A percentile compares a stretch with the other conserved stretches of the same genome.
phyloP scores from a whole-genome alignment of 805 yeast genomes.

The Wickerhamomyces xylosicus region DNA sequence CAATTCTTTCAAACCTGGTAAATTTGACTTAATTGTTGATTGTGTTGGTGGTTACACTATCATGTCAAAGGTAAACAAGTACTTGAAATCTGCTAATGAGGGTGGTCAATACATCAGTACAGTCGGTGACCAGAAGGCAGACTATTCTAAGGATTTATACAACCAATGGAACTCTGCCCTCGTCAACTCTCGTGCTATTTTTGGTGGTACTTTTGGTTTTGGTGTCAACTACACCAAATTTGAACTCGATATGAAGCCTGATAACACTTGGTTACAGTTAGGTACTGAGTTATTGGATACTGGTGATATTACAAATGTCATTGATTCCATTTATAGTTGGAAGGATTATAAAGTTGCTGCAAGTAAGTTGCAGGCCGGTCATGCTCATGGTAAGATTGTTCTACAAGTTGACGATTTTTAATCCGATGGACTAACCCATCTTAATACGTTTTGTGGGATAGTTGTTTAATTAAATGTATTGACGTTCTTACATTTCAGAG shows the following conservation, averaged over 20 bases:
- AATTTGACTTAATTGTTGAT: constrained; percentile 61
- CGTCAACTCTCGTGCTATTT: constrained; percentile 24
- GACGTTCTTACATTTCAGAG: no score
- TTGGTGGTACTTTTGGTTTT: constrained; percentile 24
- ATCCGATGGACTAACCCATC: no score
- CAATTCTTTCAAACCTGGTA: constrained; percentile 13
- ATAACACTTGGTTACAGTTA: constrained; percentile 26
- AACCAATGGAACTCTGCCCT: constrained; percentile 25
- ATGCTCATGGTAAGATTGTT: constrained; percentile 65
- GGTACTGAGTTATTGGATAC: constrained; percentile 36
- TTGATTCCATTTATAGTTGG: constrained; percentile 51
- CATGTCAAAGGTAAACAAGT: constrained; percentile 24
- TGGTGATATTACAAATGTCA: constrained; percentile 33
- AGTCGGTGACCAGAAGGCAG: constrained; percentile 47
- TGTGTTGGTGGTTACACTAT: constrained; percentile 59
- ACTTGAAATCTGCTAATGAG: constrained; percentile 30
- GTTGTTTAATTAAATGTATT: no score
- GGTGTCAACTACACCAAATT: constrained; percentile 25
- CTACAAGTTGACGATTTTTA: constrained; percentile 31
- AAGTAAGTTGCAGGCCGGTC: constrained; percentile 36
- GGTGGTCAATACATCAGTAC: constrained; percentile 48
- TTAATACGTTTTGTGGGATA: no score
- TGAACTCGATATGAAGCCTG: constrained; percentile 22
- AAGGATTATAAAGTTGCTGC: constrained; percentile 45
- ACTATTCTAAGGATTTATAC: constrained; percentile 27